A percentile compares a stretch with the other conserved stretches of the same genome.
Conservation (phyloP, 2,329 filamentous ascomycete species). For the Colletotrichum magnum region DNA sequence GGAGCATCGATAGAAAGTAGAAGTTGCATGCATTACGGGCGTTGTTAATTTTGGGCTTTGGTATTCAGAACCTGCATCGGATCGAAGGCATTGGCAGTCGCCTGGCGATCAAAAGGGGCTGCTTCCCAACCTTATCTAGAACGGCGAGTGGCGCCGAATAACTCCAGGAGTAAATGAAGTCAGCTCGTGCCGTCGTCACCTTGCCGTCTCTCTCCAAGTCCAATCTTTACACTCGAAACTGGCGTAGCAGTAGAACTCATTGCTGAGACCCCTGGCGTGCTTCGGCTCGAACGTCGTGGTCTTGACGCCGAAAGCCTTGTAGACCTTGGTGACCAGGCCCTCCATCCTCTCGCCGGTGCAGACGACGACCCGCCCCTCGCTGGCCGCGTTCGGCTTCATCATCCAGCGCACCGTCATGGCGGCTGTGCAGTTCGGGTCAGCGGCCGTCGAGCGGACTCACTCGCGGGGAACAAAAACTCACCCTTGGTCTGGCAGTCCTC, state of each 20-base stretch:
- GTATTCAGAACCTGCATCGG: conserved; percentile 20
- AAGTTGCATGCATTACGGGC: conserved; percentile 34
- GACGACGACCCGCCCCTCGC: conserved; percentile 67
- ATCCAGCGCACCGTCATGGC: conserved; percentile 84
- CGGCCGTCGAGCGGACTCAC: too few species aligned
- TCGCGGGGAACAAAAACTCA: too few species aligned
- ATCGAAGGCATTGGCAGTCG: conserved; percentile 10
- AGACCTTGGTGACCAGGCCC: conserved; percentile 74
- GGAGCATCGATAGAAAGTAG: not conserved
- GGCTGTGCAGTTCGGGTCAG: conserved; percentile 57
- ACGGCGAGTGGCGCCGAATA: conserved; percentile 29
- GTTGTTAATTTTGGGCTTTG: conserved; percentile 30
- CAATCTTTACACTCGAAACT: conserved; percentile 78
- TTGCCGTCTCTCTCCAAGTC: conserved; percentile 53
- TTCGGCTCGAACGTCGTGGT: conserved; percentile 78
- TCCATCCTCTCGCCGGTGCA: conserved; percentile 87
- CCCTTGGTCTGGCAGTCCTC: conserved; percentile 86
- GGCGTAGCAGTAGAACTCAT: conserved; percentile 85
- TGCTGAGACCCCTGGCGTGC: conserved; percentile 81
- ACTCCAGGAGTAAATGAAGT: not conserved
- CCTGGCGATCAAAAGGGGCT: conserved; percentile 9
- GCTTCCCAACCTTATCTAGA: conserved; percentile 24
- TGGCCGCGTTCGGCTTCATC: conserved; percentile 56
- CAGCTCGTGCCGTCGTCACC: not conserved
- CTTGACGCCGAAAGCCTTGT: conserved; percentile 71